phyloP scores from a whole-genome alignment of 352 stramenopile genomes.

The Phytopythium cucurbitacearum region DNA sequence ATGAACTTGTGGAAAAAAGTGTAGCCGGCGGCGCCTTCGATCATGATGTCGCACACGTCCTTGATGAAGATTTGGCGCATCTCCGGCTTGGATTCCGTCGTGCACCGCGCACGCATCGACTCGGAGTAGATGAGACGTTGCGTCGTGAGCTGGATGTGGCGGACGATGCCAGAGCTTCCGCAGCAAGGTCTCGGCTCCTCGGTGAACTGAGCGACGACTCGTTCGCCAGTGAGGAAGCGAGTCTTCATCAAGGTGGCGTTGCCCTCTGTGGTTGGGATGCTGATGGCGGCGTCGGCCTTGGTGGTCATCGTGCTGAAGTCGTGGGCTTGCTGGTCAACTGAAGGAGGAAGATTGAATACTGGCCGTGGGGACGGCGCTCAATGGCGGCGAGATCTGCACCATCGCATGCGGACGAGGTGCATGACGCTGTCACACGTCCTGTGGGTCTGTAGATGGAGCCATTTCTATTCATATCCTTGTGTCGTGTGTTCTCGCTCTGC shows the following conservation, averaged over 20 bases:
- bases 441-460: too few species aligned
- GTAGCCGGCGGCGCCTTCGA: slow-evolving; percentile 1
- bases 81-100: neutral
- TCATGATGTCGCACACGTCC: slow-evolving; percentile 8
- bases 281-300: too few species aligned
- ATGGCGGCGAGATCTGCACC: too few species aligned
- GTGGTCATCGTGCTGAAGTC: too few species aligned
- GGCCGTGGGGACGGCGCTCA: too few species aligned
- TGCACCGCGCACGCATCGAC: slow-evolving; percentile 2
- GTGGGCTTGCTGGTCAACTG: too few species aligned
- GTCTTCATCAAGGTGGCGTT: neutral
- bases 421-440: too few species aligned
- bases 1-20: neutral
- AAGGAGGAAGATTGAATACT: too few species aligned
- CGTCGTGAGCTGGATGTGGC: slow-evolving; percentile 11
- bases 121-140: slow-evolving; percentile 7
- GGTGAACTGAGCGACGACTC: slow-evolving; percentile 6
- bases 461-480: too few species aligned
- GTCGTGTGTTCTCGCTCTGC: too few species aligned
- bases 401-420: too few species aligned
- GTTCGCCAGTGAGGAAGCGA: slow-evolving; percentile 1
- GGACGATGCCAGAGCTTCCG: slow-evolving; percentile 1
- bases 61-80: slow-evolving; percentile 10
- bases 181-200: slow-evolving; percentile 2
- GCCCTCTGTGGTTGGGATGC: too few species aligned